phyloP scores from a whole-genome alignment of 257 asterid genomes.

The Misopates orontium region DNA sequence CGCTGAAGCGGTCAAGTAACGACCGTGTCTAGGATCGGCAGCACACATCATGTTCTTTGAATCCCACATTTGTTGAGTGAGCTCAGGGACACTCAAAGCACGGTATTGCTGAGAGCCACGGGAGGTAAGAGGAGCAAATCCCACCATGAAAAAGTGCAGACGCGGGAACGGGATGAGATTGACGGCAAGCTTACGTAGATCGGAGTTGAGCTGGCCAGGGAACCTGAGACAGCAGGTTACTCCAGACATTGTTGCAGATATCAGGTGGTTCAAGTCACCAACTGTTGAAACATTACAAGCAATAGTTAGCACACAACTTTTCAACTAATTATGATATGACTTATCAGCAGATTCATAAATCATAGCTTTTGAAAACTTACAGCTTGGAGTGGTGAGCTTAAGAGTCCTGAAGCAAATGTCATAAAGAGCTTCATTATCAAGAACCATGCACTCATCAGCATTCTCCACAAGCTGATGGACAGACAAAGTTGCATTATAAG shows the following conservation, averaged over 20 bases:
- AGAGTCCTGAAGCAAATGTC: constrained; percentile 23
- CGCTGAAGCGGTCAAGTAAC: constrained; percentile 20
- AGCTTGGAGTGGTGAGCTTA: constrained; percentile 22
- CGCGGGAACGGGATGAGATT: constrained; percentile 24
- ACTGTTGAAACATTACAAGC: constrained; percentile 19
- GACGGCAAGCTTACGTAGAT: constrained; percentile 22
- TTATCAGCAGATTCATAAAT: too few relatives aligned
- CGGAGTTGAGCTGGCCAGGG: constrained; percentile 41
- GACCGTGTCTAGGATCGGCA: constrained; percentile 21
- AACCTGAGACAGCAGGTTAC: constrained; percentile 39
- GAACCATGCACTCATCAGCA: constrained; percentile 40
- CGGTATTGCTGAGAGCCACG: constrained; percentile 23
- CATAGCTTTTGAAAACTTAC: background rate
- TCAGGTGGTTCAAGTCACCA: constrained; percentile 38
- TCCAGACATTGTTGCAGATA: constrained; percentile 39
- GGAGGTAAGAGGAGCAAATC: constrained; percentile 17
- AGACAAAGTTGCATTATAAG: constrained; percentile 37
- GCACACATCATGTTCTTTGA: constrained; percentile 26
- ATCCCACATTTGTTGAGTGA: constrained; percentile 24
- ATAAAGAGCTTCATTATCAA: constrained; percentile 16
- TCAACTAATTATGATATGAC: background rate
- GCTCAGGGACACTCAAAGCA: constrained; percentile 12
- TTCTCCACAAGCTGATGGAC: constrained; percentile 40
- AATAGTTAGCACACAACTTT: background rate
- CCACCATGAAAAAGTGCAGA: constrained; percentile 24